Base-by-base conservation (phyloP, 768 basidiomycete species). In the Leccinum uliginosum region DNA sequence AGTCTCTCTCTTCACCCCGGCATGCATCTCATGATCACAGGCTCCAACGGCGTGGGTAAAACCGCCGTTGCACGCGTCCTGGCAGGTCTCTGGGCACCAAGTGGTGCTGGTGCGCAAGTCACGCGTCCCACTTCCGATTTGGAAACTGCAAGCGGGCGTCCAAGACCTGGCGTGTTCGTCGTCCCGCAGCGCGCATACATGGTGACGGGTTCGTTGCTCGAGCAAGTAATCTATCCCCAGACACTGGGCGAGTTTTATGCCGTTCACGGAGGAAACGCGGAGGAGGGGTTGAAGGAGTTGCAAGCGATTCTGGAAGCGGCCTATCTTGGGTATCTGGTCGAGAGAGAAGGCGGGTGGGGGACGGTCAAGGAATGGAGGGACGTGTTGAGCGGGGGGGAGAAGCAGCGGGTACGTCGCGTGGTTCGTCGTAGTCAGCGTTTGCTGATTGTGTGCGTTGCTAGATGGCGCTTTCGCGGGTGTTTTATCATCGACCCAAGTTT, bases 311-410 rank as follows among this genome's bases (percentile, higher is more conserved):
- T 98, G 58, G 81, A 87, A 64, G 83, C 83, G 59, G 94, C 88
- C 11, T 91, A 91, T 72, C 70, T 98, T 59, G 87, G 79, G 17
- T 98, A 98, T 69, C 69, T 98, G 23, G 89, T 92, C 3, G 80
- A 81, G 46, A 75, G 96, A 26, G 96, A 97, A 70, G 95, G 96
- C 0, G 94, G 95, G 0, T 91, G 92, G 85, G 78, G 77, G 58
- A 88, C 92, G 26, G 75, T 87, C 66, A 98, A 97, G 73, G 95
- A 98, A 71, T 98, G 95, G 95, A 82, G 93, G 60, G 93, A 97
- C 73, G 35, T 35, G 46, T 74, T 96, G 65, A 94, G 92, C 63
- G 96, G 96, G 0, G 96, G 96, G 0, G 96, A 98, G 81, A 98
- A 97, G 74, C 96, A 98, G 72, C 74, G 95, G 66, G 87, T 89